These are phyloP conservation scores for Verbascum thapsus DNA, from an alignment of 257 asterid genomes.

Conservation along the genomic window DNA sequence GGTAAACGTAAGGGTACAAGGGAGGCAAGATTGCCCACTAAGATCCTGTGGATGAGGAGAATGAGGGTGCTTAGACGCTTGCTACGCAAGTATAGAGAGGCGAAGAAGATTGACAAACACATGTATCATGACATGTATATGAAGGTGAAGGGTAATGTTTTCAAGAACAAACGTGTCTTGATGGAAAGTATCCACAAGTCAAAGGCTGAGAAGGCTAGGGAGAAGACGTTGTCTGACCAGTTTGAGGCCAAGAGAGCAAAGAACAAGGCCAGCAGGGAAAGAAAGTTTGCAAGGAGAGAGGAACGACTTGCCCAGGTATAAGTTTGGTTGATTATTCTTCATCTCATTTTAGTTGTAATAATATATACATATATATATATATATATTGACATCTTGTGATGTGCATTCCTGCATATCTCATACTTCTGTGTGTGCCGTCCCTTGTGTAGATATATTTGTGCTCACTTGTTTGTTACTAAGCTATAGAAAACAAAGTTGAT, in stretches of 20 bases:
- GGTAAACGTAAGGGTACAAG: constrained; percentile 99
- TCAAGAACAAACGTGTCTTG: constrained; percentile 92
- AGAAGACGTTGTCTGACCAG: constrained; percentile 89
- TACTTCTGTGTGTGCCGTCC: too few relatives aligned
- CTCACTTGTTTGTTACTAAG: too few relatives aligned
- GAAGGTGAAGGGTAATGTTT: constrained; percentile 98
- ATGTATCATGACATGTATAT: constrained; percentile 99
- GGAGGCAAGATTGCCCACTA: constrained; percentile 95
- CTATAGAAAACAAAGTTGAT: too few relatives aligned
- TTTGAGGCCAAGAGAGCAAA: constrained; percentile 96
- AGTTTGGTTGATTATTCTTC: neutral
- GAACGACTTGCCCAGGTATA: constrained; percentile 84
- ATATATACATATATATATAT: too few relatives aligned
- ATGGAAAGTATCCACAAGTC: constrained; percentile 97
- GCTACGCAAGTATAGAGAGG: constrained; percentile 90
- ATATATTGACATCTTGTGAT: too few relatives aligned
- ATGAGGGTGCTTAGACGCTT: constrained; percentile 88
- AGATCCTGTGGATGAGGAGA: constrained; percentile 95
- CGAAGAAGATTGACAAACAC: constrained; percentile 93
- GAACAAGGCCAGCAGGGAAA: constrained; percentile 96
- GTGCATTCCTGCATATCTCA: too few relatives aligned
- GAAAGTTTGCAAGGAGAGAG: constrained; percentile 87
- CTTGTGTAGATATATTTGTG: too few relatives aligned
- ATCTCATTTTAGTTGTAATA: neutral
- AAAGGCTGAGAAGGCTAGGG: constrained; percentile 98